Base-by-base conservation (phyloP, 805 yeast species). In the Suhomyces sp. region DNA sequence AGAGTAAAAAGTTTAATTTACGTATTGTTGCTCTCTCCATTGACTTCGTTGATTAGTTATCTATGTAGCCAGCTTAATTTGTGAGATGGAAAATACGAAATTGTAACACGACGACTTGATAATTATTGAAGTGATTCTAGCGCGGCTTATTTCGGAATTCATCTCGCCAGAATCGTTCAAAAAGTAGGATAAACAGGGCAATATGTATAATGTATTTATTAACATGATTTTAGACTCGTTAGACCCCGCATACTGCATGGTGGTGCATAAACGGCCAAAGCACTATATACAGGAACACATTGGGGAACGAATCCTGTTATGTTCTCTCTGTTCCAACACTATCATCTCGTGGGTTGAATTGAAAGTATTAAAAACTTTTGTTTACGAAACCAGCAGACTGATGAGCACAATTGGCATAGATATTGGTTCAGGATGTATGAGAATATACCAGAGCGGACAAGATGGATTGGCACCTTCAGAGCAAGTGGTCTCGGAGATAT, bases 361-460 rank as follows among this genome's bases (percentile, higher is more conserved):
- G 21, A 17, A 19, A 37, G n/a, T 17, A 6, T 37, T 19, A 15
- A 15, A 15, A 12, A 35, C 12, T 15, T 2, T n/a, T 17, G 40
- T 6, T 6, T n/a, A n/a, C 15, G 19, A 4, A 1, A 4, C 19
- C 12, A 17, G 12, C n/a, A 15, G 20, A 15, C 12, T 9, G n/a
- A 37, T 37, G 41, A 37, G 41, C 19, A 37, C 47, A 8, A 27
- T 75, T 17, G 84, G 84, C 0, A 68, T 80, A 12, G 85, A 81
- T 60, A 64, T 80, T 2, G 85, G 85, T 1, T 76, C 85, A 0
- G 73, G 77, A 3, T 71, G 80, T 0, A 80, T 79, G 3, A 62
- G 85, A 40, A 67, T 75, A 3, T 78, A n/a, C 22, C 41, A 37
- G 20, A 37, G 41, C 19, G 21, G 73, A 24, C 21, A 17, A 6